phyloP scores from a whole-genome alignment of 2,329 filamentous ascomycete species.

The Malbranchea cinnamomea region DNA sequence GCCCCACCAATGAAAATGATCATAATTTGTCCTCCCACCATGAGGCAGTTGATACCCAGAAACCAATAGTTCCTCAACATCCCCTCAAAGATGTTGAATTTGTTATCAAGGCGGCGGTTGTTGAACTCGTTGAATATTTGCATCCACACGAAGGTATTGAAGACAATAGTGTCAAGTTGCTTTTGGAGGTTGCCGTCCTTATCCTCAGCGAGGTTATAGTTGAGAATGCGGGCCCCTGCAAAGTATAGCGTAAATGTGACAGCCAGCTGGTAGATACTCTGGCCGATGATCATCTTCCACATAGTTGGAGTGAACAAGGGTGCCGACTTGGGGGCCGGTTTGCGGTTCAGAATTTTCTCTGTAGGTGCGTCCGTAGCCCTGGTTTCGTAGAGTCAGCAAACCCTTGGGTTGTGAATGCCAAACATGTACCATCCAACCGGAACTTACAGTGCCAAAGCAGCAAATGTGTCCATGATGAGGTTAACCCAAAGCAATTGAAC shows the following conservation, averaged over 20 bases:
- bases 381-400: no score
- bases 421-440: no score
- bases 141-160: conserved; percentile 99
- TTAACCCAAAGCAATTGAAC: conserved; percentile 95
- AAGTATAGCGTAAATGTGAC: conserved; percentile 75
- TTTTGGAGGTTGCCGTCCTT: conserved; percentile 26
- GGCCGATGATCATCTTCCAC: conserved; percentile 99
- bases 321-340: conserved; percentile 60
- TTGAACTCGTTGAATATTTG: conserved; percentile 98
- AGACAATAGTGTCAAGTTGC: conserved; percentile 67
- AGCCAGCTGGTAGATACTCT: conserved; percentile 73
- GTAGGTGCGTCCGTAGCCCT: conserved; percentile 75
- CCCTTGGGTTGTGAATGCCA: no score
- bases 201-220: conserved; percentile 34
- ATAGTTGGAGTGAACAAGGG: conserved; percentile 74
- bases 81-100: conserved; percentile 90
- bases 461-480: conserved; percentile 93
- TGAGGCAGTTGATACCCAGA: conserved; percentile 66
- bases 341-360: conserved; percentile 63
- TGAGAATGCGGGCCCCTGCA: conserved; percentile 47
- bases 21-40: conserved; percentile 77
- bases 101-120: conserved; percentile 86
- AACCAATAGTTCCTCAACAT: conserved; percentile 79
- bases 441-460: conserved; percentile 56
- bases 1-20: conserved; percentile 76